Evolutionary conservation across 805 yeast species (phyloP).

Genomic region (Candida insectorum): DNA sequence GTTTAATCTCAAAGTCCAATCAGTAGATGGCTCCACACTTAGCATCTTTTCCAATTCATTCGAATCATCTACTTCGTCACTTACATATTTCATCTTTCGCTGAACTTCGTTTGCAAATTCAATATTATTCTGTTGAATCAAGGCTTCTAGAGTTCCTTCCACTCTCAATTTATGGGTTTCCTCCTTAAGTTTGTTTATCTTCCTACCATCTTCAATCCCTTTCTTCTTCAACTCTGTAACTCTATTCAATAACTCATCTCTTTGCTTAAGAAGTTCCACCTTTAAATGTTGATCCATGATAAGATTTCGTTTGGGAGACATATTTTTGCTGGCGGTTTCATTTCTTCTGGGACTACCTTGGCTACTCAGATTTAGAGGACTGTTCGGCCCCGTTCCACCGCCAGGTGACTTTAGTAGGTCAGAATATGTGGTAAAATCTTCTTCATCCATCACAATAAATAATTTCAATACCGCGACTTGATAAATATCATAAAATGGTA

Average conservation of each 20-base stretch:
- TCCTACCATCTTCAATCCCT: constrained; percentile 15
- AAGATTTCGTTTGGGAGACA: neutral
- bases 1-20: constrained; percentile 26
- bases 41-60: constrained; percentile 19
- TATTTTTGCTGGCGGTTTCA: neutral
- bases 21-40: constrained; percentile 32
- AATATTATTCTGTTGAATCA: constrained; percentile 18
- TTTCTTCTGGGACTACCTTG: neutral
- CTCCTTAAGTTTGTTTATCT: constrained; percentile 9
- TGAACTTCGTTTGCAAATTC: constrained; percentile 9
- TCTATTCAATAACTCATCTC: constrained; percentile 17
- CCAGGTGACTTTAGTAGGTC: constrained; percentile 23
- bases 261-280: constrained; percentile 11
- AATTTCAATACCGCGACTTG: constrained; percentile 5
- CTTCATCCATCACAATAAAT: constrained; percentile 18
- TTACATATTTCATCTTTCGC: too few species aligned
- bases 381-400: neutral
- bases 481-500: constrained; percentile 34
- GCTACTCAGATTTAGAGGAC: too few species aligned
- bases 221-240: constrained; percentile 8
- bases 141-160: constrained; percentile 14
- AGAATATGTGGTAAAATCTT: constrained; percentile 23
- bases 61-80: constrained; percentile 16
- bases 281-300: constrained; percentile 13
- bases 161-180: constrained; percentile 10